Evolutionary conservation across 2,329 filamentous ascomycete species (phyloP), one percentile per base, ranked within the genome.

Genomic region (Tetracladium maxilliforme): DNA sequence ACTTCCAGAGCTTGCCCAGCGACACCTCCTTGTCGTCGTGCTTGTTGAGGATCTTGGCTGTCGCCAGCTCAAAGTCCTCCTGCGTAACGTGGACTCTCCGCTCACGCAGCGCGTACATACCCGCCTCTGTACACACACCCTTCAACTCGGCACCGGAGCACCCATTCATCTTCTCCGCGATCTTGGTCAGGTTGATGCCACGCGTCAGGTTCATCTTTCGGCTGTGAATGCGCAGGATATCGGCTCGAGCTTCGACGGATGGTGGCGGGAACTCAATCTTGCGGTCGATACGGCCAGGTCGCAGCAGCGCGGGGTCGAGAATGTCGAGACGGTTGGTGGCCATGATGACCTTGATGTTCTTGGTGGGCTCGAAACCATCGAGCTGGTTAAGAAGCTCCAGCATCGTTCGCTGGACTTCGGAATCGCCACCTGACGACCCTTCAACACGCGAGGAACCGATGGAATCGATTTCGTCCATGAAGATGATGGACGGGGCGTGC

Each of bases 321-420:
- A 98, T 95, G 44, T 98, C 90, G 35, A 98, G 70, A 49, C 90
- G 81, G 56, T 98, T 98, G 24, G 90, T 98, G 27, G 90, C 90
- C 87, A 98, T 98, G 58, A 98, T 92, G 51, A 98, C 83, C 57
- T 98, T 98, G 72, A 98, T 98, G 58, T 95, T 95, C 64, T 98
- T 98, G 23, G 87, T 95, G 6, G 90, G 90, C 56, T 95, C 90
- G 54, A 98, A 98, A 25, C 90, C 90, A 48, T 98, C 90, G 32
- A 98, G 70, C 62, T 98, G 90, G 60, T 98, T 98, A 37, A 98
- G 72, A 32, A 98, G 64, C 54, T 98, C 90, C 56, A 98, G 58
- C 90, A 98, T 98, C 23, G 90, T 98, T 44, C 90, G 77, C 59
- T 98, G 90, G 26, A 98, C 90, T 55, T 98, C 90, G 2, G 86